These are phyloP conservation scores for Selaginella tamariscina DNA, from an alignment of 75 land plant genomes.

Conservation along the genomic window DNA sequence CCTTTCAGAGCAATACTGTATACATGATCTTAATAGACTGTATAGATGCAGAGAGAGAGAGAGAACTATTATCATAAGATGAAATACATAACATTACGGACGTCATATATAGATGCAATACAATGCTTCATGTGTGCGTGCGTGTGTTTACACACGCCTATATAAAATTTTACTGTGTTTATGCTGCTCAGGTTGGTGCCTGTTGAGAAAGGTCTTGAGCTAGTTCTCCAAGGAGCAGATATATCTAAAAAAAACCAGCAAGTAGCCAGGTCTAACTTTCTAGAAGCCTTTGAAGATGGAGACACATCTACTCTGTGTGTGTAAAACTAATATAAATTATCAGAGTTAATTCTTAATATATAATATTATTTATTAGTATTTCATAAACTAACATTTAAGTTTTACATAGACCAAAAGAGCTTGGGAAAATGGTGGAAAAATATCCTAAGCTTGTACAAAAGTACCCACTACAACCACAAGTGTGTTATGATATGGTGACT, in stretches of 20 bases:
- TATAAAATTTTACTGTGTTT: constrained; percentile 1
- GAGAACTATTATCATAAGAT: too few relatives aligned
- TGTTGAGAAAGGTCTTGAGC: constrained; percentile 13
- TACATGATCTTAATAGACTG: too few relatives aligned
- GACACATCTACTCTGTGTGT: background rate
- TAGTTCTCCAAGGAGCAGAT: constrained; percentile 23
- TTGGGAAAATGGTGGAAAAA: constrained; percentile 17
- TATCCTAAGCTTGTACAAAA: constrained; percentile 26
- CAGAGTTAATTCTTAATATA: too few relatives aligned
- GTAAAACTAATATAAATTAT: too few relatives aligned
- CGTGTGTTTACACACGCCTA: background rate
- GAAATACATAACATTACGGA: too few relatives aligned
- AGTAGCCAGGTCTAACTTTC: constrained; percentile 13
- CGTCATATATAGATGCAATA: too few relatives aligned
- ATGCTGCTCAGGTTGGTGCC: constrained; percentile 2
- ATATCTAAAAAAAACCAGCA: constrained; percentile 10
- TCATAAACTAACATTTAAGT: background rate
- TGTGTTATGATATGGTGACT: constrained; percentile 20
- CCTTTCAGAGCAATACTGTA: too few relatives aligned
- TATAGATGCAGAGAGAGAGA: too few relatives aligned
- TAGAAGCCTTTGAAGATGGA: constrained; percentile 24
- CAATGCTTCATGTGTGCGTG: too few relatives aligned
- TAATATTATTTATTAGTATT: background rate
- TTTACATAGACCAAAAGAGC: constrained; percentile 13
- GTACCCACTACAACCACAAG: constrained; percentile 18